Evolutionary conservation across 148 eudicot species (phyloP).

Genomic region (Linanthus parryae): DNA sequence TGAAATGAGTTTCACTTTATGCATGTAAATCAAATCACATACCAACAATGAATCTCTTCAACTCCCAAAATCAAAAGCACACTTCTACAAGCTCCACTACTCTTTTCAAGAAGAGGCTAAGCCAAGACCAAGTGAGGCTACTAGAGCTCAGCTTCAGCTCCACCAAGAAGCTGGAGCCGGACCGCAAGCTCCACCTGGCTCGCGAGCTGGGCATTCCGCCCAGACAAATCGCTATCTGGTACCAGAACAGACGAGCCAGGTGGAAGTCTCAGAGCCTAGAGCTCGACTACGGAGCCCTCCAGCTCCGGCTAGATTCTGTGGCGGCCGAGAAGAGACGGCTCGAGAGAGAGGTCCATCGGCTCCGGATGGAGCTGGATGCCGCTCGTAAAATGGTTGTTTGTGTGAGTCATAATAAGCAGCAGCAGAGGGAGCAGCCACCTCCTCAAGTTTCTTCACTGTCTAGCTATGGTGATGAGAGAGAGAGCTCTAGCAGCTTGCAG

Average conservation of each 20-base stretch:
- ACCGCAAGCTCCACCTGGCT: constrained; percentile 34
- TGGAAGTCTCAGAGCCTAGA: constrained; percentile 43
- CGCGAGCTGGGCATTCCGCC: constrained; percentile 35
- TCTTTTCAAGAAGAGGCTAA: constrained; percentile 34
- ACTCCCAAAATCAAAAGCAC: constrained; percentile 20
- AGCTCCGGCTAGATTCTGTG: constrained; percentile 24
- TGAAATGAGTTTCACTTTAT: no score
- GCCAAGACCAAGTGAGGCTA: constrained; percentile 35
- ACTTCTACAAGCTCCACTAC: constrained; percentile 14
- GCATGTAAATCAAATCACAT: no score
- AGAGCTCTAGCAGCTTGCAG: no score
- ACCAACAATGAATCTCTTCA: constrained; percentile 18
- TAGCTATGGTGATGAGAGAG: no score
- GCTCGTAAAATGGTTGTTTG: constrained; percentile 12
- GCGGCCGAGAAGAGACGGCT: constrained; percentile 32
- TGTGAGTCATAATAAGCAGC: neutral
- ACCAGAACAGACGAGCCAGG: constrained; percentile 53
- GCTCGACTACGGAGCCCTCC: constrained; percentile 29
- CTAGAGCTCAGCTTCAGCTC: constrained; percentile 37
- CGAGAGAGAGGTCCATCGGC: constrained; percentile 33
- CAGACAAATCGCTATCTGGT: constrained; percentile 46
- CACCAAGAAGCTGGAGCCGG: constrained; percentile 38
- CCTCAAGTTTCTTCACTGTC: no score
- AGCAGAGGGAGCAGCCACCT: constrained; percentile 9
- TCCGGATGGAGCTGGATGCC: constrained; percentile 23